Evolutionary conservation across 305 asterid species (phyloP).

Genomic region (Nicotiana rustica): DNA sequence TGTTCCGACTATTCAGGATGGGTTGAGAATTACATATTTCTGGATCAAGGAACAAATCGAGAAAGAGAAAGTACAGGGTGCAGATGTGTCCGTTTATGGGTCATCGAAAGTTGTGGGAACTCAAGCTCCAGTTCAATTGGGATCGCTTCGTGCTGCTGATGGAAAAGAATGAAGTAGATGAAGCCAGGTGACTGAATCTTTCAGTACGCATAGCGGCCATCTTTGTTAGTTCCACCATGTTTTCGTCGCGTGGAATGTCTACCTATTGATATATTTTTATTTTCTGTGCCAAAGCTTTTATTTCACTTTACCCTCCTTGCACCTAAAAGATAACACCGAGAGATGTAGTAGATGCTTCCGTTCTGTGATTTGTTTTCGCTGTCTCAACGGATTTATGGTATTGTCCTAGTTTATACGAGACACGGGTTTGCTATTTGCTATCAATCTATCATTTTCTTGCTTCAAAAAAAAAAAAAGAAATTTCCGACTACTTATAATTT

Average conservation of each 20-base stretch:
- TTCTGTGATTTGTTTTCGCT: not conserved
- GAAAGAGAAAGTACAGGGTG: conserved; percentile 71
- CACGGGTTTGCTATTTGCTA: not conserved
- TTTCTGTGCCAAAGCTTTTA: not conserved
- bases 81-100: conserved; percentile 64
- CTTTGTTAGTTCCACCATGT: not conserved
- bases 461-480: too few species aligned
- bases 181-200: conserved; percentile 2
- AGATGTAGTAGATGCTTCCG: not conserved
- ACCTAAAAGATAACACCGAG: not conserved
- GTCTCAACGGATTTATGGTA: not conserved
- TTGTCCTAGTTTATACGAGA: not conserved
- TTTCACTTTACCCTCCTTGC: not conserved
- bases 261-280: not conserved
- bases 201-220: not conserved
- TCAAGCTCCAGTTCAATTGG: conserved; percentile 87
- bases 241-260: conserved; percentile 24
- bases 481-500: not conserved
- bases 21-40: conserved; percentile 81
- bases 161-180: conserved; percentile 67
- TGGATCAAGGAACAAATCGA: conserved; percentile 92
- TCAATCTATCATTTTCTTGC: conserved; percentile 14
- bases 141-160: conserved; percentile 91
- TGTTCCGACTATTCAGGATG: conserved; percentile 57
- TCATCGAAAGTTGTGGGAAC: conserved; percentile 88